Evolutionary conservation across 2,329 filamentous ascomycete species (phyloP).

Genomic region (Fusarium redolens): DNA sequence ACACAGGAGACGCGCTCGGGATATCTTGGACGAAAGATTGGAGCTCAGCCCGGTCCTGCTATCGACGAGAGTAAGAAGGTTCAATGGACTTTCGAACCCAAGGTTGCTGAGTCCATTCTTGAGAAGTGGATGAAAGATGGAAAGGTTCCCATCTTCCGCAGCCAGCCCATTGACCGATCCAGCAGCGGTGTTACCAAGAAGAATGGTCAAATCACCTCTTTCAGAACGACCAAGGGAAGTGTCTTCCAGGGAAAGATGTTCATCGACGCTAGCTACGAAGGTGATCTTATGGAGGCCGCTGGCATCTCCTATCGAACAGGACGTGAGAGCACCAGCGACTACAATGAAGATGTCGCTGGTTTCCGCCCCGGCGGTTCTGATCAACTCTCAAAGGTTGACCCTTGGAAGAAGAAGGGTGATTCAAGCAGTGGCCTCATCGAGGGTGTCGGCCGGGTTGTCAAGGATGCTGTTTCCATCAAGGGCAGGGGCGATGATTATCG

Average conservation of each 20-base stretch:
- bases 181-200: conserved; percentile 18
- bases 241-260: conserved; percentile 36
- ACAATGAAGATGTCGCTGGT: conserved; percentile 26
- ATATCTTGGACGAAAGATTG: conserved; percentile 28
- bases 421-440: conserved; percentile 22
- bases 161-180: conserved; percentile 26
- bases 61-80: conserved; percentile 31
- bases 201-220: conserved; percentile 26
- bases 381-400: conserved; percentile 19
- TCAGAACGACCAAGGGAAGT: conserved; percentile 20
- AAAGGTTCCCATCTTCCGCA: conserved; percentile 32
- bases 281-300: conserved; percentile 38
- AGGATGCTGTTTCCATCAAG: neutral
- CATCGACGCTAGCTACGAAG: conserved; percentile 38
- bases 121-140: conserved; percentile 38
- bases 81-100: conserved; percentile 41
- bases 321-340: conserved; percentile 24
- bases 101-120: conserved; percentile 29
- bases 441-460: conserved; percentile 25
- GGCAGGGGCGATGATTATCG: conserved; percentile 21
- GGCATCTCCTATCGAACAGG: conserved; percentile 30
- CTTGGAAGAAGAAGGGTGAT: conserved; percentile 22
- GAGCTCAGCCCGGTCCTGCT: conserved; percentile 34
- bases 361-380: conserved; percentile 7
- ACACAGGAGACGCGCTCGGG: conserved; percentile 24